Conservation (phyloP, 2,329 filamentous ascomycete genomes). For the Penicillium brevicompactum region DNA sequence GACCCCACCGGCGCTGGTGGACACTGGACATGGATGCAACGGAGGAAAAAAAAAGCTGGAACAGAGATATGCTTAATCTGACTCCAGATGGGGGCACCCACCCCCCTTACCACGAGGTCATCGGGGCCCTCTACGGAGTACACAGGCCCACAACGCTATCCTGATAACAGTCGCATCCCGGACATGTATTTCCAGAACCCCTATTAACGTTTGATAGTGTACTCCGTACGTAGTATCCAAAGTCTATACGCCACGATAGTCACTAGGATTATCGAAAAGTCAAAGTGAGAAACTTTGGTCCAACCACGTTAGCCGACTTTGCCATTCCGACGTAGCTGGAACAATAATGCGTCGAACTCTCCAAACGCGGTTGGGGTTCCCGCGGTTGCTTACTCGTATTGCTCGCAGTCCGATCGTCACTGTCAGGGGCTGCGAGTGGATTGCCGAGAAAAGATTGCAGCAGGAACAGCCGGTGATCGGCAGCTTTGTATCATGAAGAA, state of each 20-base stretch:
- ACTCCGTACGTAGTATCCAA: neutral
- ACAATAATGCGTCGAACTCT: neutral
- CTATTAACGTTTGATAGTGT: neutral
- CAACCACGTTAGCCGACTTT: neutral
- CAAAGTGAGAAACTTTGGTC: neutral
- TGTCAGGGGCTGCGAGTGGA: constrained; percentile 17
- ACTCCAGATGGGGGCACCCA: constrained; percentile 25
- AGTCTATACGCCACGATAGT: neutral
- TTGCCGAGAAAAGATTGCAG: neutral
- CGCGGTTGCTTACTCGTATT: neutral
- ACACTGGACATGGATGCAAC: constrained; percentile 31
- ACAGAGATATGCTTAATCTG: constrained; percentile 32
- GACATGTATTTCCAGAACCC: neutral
- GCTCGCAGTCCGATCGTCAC: constrained; percentile 20
- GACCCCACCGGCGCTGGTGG: constrained; percentile 25
- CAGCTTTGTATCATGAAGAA: constrained; percentile 5
- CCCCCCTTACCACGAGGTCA: constrained; percentile 10
- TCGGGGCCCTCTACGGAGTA: neutral
- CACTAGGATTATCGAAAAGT: neutral
- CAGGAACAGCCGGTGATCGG: constrained; percentile 6
- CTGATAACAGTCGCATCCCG: neutral
- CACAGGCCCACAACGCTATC: constrained; percentile 3
- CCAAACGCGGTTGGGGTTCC: neutral
- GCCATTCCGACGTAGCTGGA: neutral
- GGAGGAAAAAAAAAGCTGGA: constrained; percentile 24